phyloP scores from a whole-genome alignment of 2,329 filamentous ascomycete genomes.

The Beauveria australis region DNA sequence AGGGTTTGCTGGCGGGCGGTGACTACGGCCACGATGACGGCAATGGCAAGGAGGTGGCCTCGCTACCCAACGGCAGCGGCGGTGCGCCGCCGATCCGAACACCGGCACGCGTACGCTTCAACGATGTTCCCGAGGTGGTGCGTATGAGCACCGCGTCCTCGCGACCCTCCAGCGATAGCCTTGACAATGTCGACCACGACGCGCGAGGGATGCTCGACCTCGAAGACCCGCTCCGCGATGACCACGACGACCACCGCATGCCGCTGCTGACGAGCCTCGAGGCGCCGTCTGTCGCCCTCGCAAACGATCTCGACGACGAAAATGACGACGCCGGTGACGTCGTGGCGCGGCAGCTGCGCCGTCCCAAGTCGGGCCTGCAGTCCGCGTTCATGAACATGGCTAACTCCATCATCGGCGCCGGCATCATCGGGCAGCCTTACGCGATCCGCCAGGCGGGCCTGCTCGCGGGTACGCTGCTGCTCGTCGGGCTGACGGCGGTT shows the following conservation, averaged over 20 bases:
- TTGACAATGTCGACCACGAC: neutral
- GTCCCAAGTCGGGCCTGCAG: conserved; percentile 76
- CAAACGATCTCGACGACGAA: conserved; percentile 36
- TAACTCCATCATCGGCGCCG: conserved; percentile 86
- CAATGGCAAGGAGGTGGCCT: neutral
- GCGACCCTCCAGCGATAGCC: neutral
- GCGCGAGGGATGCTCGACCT: conserved; percentile 27
- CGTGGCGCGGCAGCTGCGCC: conserved; percentile 45
- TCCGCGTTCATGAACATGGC: conserved; percentile 99
- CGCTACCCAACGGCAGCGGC: neutral
- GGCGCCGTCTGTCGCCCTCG: conserved; percentile 67
- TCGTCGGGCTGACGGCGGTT: conserved; percentile 70
- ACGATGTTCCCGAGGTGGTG: conserved; percentile 42
- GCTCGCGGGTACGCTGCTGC: conserved; percentile 66
- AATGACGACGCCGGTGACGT: conserved; percentile 36
- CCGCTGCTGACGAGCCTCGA: conserved; percentile 78
- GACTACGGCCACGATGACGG: conserved; percentile 8
- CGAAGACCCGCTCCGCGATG: conserved; percentile 18
- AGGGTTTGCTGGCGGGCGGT: conserved; percentile 17
- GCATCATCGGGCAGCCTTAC: conserved; percentile 81
- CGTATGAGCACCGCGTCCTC: conserved; percentile 19
- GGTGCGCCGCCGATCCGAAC: conserved; percentile 24
- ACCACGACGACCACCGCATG: conserved; percentile 41
- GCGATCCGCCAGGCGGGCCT: conserved; percentile 91
- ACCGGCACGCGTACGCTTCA: conserved; percentile 69